Evolutionary conservation across 169 alveolate genomes (phyloP), one percentile per base, ranked within the genome.

Genomic region (Plasmodium falciparum): DNA sequence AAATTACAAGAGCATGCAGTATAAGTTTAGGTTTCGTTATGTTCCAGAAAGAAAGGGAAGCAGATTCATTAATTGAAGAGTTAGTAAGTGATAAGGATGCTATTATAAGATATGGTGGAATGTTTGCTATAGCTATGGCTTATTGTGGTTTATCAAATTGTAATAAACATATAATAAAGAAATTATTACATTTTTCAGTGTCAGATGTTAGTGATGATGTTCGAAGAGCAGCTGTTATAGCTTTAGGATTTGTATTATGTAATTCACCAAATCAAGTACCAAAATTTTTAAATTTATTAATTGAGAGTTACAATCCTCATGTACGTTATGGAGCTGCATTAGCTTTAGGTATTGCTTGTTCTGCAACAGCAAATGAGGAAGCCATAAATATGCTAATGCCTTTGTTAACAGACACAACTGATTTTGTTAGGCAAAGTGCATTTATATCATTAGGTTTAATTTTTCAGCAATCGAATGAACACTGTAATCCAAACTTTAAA

Each of bases 201-300:
- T 96, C 99, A 15, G 99, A 99, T 91, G 99, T 98, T 58, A 96
- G 98, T 70, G 99, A 98, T 94, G 99, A 99, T 94, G 99, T 98
- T n/a, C 95, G 99, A 74, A 94, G 99, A 88, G 99, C 99, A 3
- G 99, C 99, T 24, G 99, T 98, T 22, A 97, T 98, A n/a, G 95
- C 98, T 43, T 88, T 98, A 29, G 99, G 99, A 20, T 97, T 98
- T 93, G 96, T 98, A 0, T 88, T 97, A 15, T 90, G 96, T 93
- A 91, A 92, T 83, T 92, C 97, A 89, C 93, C 97, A 91, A 83
- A 89, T 74, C 96, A 96, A 78, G 96, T 97, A 59, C 99, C 99
- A 8, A 96, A 95, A 63, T 95, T 98, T 52, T 94, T 98, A 62
- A 95, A 95, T 50, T 93, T 97, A 54, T 95, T 98, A 49, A 94